A percentile compares a stretch with the other conserved stretches of the same genome.
Conservation (phyloP, 2,329 filamentous ascomycete species). For the Shiraia bambusicola region DNA sequence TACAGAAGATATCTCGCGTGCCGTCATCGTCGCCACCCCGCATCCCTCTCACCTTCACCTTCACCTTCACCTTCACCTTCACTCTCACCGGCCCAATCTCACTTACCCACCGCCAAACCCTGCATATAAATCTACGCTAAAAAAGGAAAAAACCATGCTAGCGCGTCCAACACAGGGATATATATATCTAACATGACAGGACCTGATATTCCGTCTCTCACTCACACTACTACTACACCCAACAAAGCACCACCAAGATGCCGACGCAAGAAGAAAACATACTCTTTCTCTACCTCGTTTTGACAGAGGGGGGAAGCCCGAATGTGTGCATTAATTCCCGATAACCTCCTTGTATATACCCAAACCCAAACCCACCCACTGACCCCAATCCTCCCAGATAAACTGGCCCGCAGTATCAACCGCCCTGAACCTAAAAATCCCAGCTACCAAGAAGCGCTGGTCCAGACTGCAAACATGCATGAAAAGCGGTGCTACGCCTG, state of each 20-base stretch:
- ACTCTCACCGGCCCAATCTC: constrained; percentile 7
- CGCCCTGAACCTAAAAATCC: constrained; percentile 27
- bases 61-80: constrained; percentile 10
- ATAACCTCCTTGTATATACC: not conserved
- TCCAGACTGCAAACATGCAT: constrained; percentile 35
- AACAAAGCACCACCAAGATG: constrained; percentile 21
- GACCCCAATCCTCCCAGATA: constrained; percentile 27
- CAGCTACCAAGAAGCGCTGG: constrained; percentile 36
- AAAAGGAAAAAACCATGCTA: too few species aligned
- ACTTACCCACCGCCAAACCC: not conserved
- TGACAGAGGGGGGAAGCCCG: constrained; percentile 28
- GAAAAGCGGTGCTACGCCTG: constrained; percentile 18
- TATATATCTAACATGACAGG: constrained; percentile 4
- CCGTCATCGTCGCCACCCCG: too few species aligned
- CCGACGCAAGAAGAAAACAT: constrained; percentile 32
- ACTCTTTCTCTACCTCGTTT: constrained; percentile 33
- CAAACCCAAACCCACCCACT: constrained; percentile 7
- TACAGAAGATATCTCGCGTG: too few species aligned
- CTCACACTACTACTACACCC: not conserved
- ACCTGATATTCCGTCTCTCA: not conserved
- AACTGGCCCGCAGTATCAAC: constrained; percentile 29
- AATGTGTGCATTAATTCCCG: constrained; percentile 14
- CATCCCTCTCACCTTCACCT: not conserved
- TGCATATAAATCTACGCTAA: constrained; percentile 1
- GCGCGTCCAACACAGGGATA: constrained; percentile 7